Evolutionary conservation across 139 green algal genomes (phyloP), one percentile per base, ranked within the genome.

Genomic region (Chlamydomonas schloesseri): DNA sequence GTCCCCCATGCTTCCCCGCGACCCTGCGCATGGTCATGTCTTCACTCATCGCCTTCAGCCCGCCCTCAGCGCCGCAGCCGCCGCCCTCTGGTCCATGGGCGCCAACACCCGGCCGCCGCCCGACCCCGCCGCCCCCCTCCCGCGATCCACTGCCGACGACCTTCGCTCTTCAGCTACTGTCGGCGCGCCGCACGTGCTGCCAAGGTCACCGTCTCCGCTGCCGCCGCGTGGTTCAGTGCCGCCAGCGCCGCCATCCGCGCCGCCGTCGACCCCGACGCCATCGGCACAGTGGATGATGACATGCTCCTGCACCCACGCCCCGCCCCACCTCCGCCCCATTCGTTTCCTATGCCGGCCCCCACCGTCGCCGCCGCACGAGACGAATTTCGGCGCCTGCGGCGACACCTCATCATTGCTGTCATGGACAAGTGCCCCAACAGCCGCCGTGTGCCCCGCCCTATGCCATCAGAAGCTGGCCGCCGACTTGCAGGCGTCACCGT

Each of bases 371-470:
- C 55, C 55, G 55, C 55, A 5, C 6, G 2, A 11, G 55, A 8
- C 21, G 55, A 62, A 62, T 24, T 62, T 11, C 67, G 11, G 1
- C 67, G 31, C 67, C 28, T 50, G 4, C n/a, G n/a, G 31, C n/a
- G 18, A 2, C 14, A 11, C 67, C 31, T 47, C 6, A 31, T 46
- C 67, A 72, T 72, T 29, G 29, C 67, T 31, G 67, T 72, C 31
- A 21, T 72, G 14, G 67, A 72, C 67, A 72, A 72, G 31, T 72
- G 67, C 67, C 31, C 67, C n/a, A 13, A 72, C 65, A 71, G 65
- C 17, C 29, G n/a, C 17, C 65, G 3, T 71, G 18, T 71, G 65
- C 65, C 65, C 65, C 65, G 29, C 29, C n/a, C 31, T 46, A 2
- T 72, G 50, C 67, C 31, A 72, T 29, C 10, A 46, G 13, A 29